Evolutionary conservation across 2,329 filamentous ascomycete species (phyloP).

Genomic region (Colletotrichum caudatum): DNA sequence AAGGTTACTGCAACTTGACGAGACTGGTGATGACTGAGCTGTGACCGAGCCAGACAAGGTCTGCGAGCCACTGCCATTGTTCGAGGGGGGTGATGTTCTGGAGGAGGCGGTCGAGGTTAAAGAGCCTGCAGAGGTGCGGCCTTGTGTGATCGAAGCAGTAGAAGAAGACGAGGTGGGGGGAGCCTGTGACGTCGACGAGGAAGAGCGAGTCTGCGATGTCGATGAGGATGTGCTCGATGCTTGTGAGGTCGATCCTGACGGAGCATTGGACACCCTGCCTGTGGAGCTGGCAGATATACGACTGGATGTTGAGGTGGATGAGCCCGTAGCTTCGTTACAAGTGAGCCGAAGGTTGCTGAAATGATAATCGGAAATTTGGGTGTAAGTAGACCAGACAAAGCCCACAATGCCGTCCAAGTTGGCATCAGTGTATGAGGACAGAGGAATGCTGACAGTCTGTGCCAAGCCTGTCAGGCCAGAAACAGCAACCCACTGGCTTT

Average conservation of each 20-base stretch:
- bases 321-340: slow-evolving; percentile 3
- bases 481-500: slow-evolving; percentile 58
- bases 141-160: background rate
- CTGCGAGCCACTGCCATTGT: slow-evolving; percentile 1
- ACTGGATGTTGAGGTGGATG: background rate
- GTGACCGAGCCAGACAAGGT: slow-evolving; percentile 12
- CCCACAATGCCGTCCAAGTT: slow-evolving; percentile 30
- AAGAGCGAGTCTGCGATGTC: background rate
- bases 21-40: slow-evolving; percentile 27
- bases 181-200: background rate
- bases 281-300: background rate
- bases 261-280: background rate
- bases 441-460: slow-evolving; percentile 63
- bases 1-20: slow-evolving; percentile 54
- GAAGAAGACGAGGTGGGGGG: background rate
- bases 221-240: background rate
- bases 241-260: background rate
- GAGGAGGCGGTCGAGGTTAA: background rate
- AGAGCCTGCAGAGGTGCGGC: background rate
- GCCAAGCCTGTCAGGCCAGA: slow-evolving; percentile 61
- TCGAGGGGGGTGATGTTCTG: background rate
- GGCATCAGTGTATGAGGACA: slow-evolving; percentile 48
- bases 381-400: slow-evolving; percentile 38
- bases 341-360: slow-evolving; percentile 32
- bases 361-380: slow-evolving; percentile 16